These are phyloP conservation scores for Fusarium albosuccineum DNA, from an alignment of 2,329 filamentous ascomycete genomes.

Conservation along the genomic window DNA sequence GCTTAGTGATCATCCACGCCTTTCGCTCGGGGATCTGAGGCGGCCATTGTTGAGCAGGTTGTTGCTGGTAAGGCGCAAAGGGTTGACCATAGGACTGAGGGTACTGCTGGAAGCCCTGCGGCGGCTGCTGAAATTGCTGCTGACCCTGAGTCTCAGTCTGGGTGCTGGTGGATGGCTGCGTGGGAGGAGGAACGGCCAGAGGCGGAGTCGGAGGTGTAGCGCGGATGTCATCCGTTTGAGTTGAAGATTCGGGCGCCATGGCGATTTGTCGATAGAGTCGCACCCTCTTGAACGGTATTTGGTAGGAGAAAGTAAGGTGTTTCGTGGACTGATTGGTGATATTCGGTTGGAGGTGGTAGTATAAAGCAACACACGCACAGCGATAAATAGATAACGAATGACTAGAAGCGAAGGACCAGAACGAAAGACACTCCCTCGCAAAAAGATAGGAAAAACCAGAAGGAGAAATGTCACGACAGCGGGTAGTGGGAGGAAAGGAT, in stretches of 20 bases:
- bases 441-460: slow-evolving; percentile 7
- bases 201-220: slow-evolving; percentile 16
- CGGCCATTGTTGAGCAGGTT: slow-evolving; percentile 34
- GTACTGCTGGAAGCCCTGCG: slow-evolving; percentile 35
- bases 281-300: too few relatives aligned
- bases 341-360: too few relatives aligned
- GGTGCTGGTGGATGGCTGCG: slow-evolving; percentile 26
- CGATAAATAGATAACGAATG: slow-evolving; percentile 7
- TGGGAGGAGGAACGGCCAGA: slow-evolving; percentile 24
- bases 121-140: slow-evolving; percentile 10
- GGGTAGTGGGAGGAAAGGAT: slow-evolving; percentile 5
- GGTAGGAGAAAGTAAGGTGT: not conserved
- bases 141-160: slow-evolving; percentile 16
- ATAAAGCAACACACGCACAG: slow-evolving; percentile 17
- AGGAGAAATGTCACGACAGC: slow-evolving; percentile 7
- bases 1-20: slow-evolving; percentile 49
- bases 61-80: slow-evolving; percentile 42
- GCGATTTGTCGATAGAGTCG: not conserved
- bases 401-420: slow-evolving; percentile 15
- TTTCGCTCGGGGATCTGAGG: slow-evolving; percentile 30
- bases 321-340: slow-evolving; percentile 3
- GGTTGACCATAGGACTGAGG: slow-evolving; percentile 46
- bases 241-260: slow-evolving; percentile 43
- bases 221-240: slow-evolving; percentile 36
- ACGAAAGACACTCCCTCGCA: not conserved